Percentiles rank a stretch among this genome's conserved stretches.
These are phyloP conservation scores for Rhodotorula sp. DNA, from an alignment of 1,284 basidiomycete genomes.

Conservation along the genomic window DNA sequence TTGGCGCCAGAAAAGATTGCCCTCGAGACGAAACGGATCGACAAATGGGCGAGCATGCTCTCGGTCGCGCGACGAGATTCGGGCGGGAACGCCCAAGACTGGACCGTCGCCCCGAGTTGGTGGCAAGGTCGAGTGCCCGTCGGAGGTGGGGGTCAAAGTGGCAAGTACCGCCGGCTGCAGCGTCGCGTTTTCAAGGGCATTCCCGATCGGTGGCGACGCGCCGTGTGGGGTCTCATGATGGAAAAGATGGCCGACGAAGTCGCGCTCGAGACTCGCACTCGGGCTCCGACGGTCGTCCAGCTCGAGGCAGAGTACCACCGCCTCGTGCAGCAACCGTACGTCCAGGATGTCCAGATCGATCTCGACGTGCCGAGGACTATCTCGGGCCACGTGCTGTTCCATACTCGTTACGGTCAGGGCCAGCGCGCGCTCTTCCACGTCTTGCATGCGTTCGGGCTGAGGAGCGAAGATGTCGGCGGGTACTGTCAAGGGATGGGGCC, in stretches of 20 bases:
- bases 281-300: slow-evolving; percentile 27
- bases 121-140: slow-evolving; percentile 57
- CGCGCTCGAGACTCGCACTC: neutral
- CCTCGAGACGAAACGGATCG: slow-evolving; percentile 70
- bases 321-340: slow-evolving; percentile 71
- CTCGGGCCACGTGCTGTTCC: slow-evolving; percentile 88
- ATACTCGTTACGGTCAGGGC: slow-evolving; percentile 90
- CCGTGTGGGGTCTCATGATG: slow-evolving; percentile 66
- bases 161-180: slow-evolving; percentile 51
- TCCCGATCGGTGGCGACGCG: slow-evolving; percentile 90
- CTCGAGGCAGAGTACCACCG: slow-evolving; percentile 57
- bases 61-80: slow-evolving; percentile 52
- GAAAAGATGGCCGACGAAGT: slow-evolving; percentile 33
- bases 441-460: slow-evolving; percentile 68
- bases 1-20: slow-evolving; percentile 29
- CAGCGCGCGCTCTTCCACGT: slow-evolving; percentile 94
- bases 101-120: slow-evolving; percentile 64
- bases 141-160: slow-evolving; percentile 33
- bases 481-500: slow-evolving; percentile 99
- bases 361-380: slow-evolving; percentile 96
- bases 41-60: slow-evolving; percentile 88
- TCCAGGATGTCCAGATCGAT: slow-evolving; percentile 95
- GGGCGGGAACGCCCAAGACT: slow-evolving; percentile 72
- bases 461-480: slow-evolving; percentile 60
- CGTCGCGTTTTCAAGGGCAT: slow-evolving; percentile 89